These are phyloP conservation scores for Erysiphe pisi DNA, from an alignment of 2,329 filamentous ascomycete species.

Conservation along the genomic window DNA sequence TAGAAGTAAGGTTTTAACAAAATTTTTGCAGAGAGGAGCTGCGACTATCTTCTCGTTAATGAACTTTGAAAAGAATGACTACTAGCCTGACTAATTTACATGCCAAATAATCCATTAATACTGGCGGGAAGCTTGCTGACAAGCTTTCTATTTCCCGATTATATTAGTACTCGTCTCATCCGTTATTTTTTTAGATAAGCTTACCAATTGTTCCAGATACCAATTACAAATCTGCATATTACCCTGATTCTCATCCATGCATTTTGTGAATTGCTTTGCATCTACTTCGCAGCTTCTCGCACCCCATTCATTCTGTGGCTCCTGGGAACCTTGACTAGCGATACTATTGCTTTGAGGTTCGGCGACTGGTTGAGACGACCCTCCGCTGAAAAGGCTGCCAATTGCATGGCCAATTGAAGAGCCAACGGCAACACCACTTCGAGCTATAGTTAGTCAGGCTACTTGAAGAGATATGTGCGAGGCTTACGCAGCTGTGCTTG, in stretches of 20 bases:
- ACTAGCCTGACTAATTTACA: too few relatives aligned
- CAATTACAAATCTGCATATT: slow-evolving; percentile 94
- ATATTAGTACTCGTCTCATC: background rate
- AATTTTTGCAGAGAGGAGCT: too few relatives aligned
- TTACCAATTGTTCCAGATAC: slow-evolving; percentile 86
- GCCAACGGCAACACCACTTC: slow-evolving; percentile 88
- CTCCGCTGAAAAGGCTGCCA: slow-evolving; percentile 71
- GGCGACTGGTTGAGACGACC: slow-evolving; percentile 47
- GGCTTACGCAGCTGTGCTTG: slow-evolving; percentile 90
- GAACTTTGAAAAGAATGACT: too few relatives aligned
- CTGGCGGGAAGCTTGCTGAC: slow-evolving; percentile 73
- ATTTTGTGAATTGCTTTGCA: slow-evolving; percentile 78
- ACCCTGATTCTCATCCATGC: slow-evolving; percentile 90
- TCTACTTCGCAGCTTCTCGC: slow-evolving; percentile 65
- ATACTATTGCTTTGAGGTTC: slow-evolving; percentile 40
- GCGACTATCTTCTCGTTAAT: too few relatives aligned
- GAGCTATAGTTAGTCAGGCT: too few relatives aligned
- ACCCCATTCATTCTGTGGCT: slow-evolving; percentile 44
- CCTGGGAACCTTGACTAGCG: slow-evolving; percentile 45
- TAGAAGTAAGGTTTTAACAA: too few relatives aligned
- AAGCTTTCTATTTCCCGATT: slow-evolving; percentile 52
- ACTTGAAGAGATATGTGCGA: background rate
- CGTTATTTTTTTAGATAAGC: slow-evolving; percentile 30
- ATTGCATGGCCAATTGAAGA: slow-evolving; percentile 93
- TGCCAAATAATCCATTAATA: too few relatives aligned